Percentiles rank a stretch among this genome's conserved stretches.
Evolutionary conservation across 169 alveolate genomes (phyloP).

Genomic region (Eimeria sp.): DNA sequence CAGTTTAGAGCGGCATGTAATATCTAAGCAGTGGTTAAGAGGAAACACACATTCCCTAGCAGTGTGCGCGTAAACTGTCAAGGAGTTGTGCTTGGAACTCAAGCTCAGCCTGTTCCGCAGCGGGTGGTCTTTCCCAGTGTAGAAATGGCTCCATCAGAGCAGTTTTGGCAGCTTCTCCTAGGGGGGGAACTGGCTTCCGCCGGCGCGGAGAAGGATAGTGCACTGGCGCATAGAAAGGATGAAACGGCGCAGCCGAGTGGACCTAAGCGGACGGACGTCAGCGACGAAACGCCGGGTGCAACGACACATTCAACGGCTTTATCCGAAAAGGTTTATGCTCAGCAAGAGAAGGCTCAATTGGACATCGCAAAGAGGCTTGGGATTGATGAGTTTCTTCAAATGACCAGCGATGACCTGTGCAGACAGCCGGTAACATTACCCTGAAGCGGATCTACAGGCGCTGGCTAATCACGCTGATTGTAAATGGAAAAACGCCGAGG

Average conservation of each 20-base stretch:
- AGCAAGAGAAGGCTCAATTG: background rate
- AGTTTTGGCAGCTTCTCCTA: constrained; percentile 40
- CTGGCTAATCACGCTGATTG: background rate
- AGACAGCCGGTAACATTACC: constrained; percentile 31
- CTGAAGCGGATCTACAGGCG: background rate
- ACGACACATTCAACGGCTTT: background rate
- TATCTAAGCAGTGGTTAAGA: background rate
- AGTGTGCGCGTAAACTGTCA: background rate
- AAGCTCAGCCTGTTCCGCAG: background rate
- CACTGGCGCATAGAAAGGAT: background rate
- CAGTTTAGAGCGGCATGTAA: background rate
- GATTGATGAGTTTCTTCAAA: constrained; percentile 23
- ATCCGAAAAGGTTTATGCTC: background rate
- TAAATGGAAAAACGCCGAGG: background rate
- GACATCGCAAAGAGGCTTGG: constrained; percentile 4
- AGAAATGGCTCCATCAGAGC: constrained; percentile 38
- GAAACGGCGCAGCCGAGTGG: background rate
- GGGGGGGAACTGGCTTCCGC: constrained; percentile 23
- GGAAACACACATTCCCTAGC: background rate
- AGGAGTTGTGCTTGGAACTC: background rate
- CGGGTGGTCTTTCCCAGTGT: background rate
- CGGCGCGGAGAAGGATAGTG: background rate
- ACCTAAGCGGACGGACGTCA: background rate
- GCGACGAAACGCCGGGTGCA: background rate
- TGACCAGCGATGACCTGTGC: constrained; percentile 56